phyloP scores from a whole-genome alignment of 2,329 filamentous ascomycete genomes.

The Rosellinia necatrix region DNA sequence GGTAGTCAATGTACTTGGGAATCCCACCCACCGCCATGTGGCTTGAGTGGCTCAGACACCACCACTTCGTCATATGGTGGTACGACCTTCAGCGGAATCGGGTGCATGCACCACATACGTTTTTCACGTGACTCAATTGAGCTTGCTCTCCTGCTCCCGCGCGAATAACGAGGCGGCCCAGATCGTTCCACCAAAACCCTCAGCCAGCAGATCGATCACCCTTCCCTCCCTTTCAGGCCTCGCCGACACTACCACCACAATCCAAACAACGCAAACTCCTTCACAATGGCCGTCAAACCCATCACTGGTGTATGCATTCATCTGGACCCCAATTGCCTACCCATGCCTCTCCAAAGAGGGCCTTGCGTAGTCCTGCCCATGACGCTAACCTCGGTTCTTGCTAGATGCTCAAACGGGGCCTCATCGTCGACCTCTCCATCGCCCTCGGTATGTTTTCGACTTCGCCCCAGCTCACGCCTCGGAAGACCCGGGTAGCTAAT shows the following conservation, averaged over 20 bases:
- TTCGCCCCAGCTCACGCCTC: neutral
- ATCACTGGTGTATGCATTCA: constrained; percentile 62
- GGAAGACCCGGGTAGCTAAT: neutral
- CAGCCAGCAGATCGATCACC: constrained; percentile 18
- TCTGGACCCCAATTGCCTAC: constrained; percentile 40
- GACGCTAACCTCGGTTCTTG: constrained; percentile 37
- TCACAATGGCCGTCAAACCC: constrained; percentile 60
- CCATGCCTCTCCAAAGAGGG: constrained; percentile 9
- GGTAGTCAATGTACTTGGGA: too few relatives aligned
- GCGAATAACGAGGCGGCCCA: constrained; percentile 24
- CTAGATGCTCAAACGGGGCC: constrained; percentile 65
- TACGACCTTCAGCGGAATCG: neutral
- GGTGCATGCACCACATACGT: neutral
- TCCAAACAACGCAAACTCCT: constrained; percentile 22
- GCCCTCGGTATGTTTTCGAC: constrained; percentile 56
- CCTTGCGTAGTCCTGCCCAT: constrained; percentile 32
- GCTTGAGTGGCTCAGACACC: neutral
- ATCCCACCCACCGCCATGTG: too few relatives aligned
- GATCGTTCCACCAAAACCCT: constrained; percentile 28
- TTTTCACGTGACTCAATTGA: constrained; percentile 23
- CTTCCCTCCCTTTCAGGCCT: constrained; percentile 7
- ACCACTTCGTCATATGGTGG: too few relatives aligned
- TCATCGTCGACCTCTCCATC: constrained; percentile 61
- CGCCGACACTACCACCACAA: constrained; percentile 20
- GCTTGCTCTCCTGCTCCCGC: constrained; percentile 14